A percentile compares a stretch with the other conserved stretches of the same genome.
Evolutionary conservation across 2,329 filamentous ascomycete species (phyloP).

Genomic region (Chaetomiaceae sp.): DNA sequence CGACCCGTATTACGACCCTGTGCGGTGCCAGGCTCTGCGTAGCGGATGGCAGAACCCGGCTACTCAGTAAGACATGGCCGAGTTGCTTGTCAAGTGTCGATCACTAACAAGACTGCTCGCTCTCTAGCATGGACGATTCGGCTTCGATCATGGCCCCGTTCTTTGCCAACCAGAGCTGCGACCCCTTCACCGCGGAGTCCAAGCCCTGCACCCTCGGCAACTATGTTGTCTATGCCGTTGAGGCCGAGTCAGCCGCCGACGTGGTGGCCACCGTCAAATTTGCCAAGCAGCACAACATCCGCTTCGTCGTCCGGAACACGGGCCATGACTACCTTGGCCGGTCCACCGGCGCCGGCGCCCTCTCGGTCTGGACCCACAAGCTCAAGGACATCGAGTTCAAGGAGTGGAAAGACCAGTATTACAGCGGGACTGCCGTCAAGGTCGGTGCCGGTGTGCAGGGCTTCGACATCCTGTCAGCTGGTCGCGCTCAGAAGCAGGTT

Average conservation of each 20-base stretch:
- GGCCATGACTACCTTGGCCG: conserved; percentile 45
- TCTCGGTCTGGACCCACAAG: conserved; percentile 37
- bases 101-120: conserved; percentile 9
- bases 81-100: not conserved
- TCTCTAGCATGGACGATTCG: conserved; percentile 27
- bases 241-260: conserved; percentile 31
- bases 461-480: conserved; percentile 47
- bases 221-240: conserved; percentile 40
- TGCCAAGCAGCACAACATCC: conserved; percentile 43
- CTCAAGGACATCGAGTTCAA: conserved; percentile 32
- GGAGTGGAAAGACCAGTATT: conserved; percentile 30
- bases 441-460: conserved; percentile 52
- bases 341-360: conserved; percentile 34
- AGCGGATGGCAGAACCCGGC: conserved; percentile 41
- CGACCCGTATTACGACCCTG: conserved; percentile 42
- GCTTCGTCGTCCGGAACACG: conserved; percentile 49
- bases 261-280: conserved; percentile 40
- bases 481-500: conserved; percentile 40
- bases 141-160: conserved; percentile 36
- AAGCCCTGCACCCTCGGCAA: conserved; percentile 42
- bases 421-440: conserved; percentile 49
- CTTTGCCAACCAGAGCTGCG: conserved; percentile 39
- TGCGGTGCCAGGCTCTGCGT: conserved; percentile 39
- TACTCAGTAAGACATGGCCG: conserved; percentile 38
- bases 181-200: conserved; percentile 32